Conservation (phyloP, 768 basidiomycete species). For the Mycena rebaudengoi region DNA sequence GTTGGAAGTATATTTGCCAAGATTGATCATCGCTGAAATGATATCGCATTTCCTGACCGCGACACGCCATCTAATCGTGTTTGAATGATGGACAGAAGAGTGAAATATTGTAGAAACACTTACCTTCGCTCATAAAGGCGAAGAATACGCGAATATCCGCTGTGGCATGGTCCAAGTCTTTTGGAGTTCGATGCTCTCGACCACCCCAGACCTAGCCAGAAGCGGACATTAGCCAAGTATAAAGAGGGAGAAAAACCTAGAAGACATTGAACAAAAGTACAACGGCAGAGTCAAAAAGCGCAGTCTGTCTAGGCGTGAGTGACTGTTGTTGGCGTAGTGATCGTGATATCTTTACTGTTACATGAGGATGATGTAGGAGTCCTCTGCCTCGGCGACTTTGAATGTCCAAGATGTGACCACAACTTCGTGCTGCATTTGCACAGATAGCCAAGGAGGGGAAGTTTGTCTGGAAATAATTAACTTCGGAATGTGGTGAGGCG, state of each 20-base stretch:
- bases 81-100: no score
- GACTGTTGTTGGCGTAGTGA: no score
- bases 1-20: neutral
- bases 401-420: conserved; percentile 54
- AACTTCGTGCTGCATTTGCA: conserved; percentile 58
- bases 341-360: neutral
- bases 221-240: no score
- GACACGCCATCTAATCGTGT: conserved; percentile 4
- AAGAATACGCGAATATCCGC: conserved; percentile 43
- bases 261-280: conserved; percentile 53
- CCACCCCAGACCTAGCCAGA: conserved; percentile 42
- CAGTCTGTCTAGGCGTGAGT: conserved; percentile 16
- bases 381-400: conserved; percentile 40
- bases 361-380: neutral
- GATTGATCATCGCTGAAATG: neutral
- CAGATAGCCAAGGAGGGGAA: conserved; percentile 54
- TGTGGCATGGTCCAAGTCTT: conserved; percentile 42
- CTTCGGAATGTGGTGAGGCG: neutral
- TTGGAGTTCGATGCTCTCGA: conserved; percentile 17
- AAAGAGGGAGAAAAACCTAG: no score
- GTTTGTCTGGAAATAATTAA: neutral
- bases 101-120: neutral
- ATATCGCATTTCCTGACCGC: conserved; percentile 9
- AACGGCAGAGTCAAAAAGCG: conserved; percentile 45
- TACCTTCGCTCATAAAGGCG: conserved; percentile 8